These are phyloP conservation scores for Candida anglica DNA, from an alignment of 805 yeast species.

Conservation along the genomic window DNA sequence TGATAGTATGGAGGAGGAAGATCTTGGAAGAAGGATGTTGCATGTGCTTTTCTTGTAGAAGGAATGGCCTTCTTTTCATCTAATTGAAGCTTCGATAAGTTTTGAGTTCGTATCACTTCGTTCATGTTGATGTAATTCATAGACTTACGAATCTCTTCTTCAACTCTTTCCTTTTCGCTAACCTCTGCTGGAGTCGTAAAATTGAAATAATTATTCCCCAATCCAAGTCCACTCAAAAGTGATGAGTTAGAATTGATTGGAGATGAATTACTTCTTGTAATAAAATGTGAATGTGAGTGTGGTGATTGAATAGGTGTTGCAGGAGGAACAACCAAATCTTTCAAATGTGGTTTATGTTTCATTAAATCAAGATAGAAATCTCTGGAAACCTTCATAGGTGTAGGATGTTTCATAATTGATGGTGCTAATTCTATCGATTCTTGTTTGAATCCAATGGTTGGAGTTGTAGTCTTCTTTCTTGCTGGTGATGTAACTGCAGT, in stretches of 20 bases:
- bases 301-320: constrained; percentile 3
- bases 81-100: constrained; percentile 12
- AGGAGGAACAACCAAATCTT: constrained; percentile 1
- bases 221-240: constrained; percentile 32
- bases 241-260: constrained; percentile 13
- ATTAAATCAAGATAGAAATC: constrained; percentile 10
- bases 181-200: constrained; percentile 19
- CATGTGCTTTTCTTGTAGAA: neutral
- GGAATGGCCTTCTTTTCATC: constrained; percentile 7
- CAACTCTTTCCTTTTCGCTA: constrained; percentile 23
- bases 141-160: constrained; percentile 13
- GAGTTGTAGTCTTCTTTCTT: neutral
- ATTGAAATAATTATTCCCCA: constrained; percentile 34
- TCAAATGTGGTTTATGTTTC: constrained; percentile 5
- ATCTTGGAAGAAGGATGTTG: constrained; percentile 3
- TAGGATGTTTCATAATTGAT: constrained; percentile 11
- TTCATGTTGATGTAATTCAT: constrained; percentile 24
- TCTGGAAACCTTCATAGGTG: constrained; percentile 10
- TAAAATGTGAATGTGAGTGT: neutral
- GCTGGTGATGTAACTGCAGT: neutral
- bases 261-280: neutral
- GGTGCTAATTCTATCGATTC: too few relatives aligned
- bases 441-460: neutral
- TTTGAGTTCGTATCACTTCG: constrained; percentile 13
- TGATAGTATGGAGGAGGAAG: constrained; percentile 24